Conservation (phyloP, 2,329 filamentous ascomycete genomes). For the Clarireedia homoeocarpa region DNA sequence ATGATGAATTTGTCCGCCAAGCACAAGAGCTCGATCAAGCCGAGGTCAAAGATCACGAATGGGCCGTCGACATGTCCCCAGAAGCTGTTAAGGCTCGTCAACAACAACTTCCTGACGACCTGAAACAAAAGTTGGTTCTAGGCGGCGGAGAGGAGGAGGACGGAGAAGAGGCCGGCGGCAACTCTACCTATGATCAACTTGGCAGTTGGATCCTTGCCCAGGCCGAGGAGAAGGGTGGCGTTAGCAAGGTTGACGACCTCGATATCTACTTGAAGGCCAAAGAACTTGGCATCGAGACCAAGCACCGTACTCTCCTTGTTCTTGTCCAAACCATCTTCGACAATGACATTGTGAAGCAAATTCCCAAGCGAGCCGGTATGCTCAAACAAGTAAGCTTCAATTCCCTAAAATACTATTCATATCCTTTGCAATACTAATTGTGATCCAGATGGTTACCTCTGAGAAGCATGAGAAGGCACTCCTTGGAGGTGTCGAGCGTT, state of each 20-base stretch:
- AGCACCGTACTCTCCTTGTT: constrained; percentile 88
- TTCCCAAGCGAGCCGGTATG: constrained; percentile 74
- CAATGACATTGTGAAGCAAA: constrained; percentile 81
- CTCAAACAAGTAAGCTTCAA: constrained; percentile 70
- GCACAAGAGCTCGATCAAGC: constrained; percentile 64
- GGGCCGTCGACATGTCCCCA: constrained; percentile 94
- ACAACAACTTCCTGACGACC: constrained; percentile 84
- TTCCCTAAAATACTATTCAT: too few species aligned
- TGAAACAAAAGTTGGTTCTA: constrained; percentile 85
- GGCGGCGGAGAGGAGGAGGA: constrained; percentile 73
- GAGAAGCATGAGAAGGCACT: constrained; percentile 95
- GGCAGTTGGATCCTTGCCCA: constrained; percentile 84
- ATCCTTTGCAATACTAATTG: background rate
- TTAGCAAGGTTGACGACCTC: constrained; percentile 77
- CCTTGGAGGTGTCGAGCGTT: constrained; percentile 89
- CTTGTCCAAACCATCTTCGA: constrained; percentile 92
- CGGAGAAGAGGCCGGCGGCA: constrained; percentile 66
- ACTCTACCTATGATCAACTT: constrained; percentile 79
- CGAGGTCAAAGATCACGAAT: constrained; percentile 77
- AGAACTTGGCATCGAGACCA: constrained; percentile 87
- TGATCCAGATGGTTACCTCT: constrained; percentile 63
- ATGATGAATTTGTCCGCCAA: constrained; percentile 82
- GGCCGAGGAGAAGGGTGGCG: constrained; percentile 61
- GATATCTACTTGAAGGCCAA: constrained; percentile 95
- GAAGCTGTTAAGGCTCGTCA: constrained; percentile 92